Conservation (phyloP, 1,284 basidiomycete species). For the Phlebopus sp. region DNA sequence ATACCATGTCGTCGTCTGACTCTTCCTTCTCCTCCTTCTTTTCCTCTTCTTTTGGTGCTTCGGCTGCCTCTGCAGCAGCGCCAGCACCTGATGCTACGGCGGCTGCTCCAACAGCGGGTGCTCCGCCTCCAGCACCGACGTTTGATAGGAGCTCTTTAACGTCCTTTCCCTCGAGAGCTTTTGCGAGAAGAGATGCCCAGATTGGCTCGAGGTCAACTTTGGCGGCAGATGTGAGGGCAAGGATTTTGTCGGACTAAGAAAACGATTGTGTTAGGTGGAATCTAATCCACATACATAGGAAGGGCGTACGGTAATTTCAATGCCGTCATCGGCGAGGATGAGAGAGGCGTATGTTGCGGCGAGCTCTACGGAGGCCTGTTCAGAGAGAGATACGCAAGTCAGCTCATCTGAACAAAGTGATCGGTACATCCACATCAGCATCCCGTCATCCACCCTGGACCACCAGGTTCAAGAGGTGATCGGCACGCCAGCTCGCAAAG, state of each 20-base stretch:
- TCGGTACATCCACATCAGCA: slow-evolving; percentile 14
- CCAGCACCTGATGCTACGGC: slow-evolving; percentile 55
- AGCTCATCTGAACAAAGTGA: slow-evolving; percentile 6
- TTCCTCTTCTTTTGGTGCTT: slow-evolving; percentile 66
- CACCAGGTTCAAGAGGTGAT: not conserved
- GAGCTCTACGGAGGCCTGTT: slow-evolving; percentile 65
- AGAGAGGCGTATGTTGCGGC: slow-evolving; percentile 90
- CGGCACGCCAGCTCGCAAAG: not conserved
- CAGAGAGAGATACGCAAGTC: slow-evolving; percentile 6
- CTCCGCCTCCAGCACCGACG: slow-evolving; percentile 83
- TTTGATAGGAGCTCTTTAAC: slow-evolving; percentile 93
- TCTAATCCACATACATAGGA: not conserved
- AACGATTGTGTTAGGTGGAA: not conserved
- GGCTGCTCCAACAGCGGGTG: slow-evolving; percentile 65
- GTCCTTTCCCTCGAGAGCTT: slow-evolving; percentile 97
- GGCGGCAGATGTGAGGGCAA: slow-evolving; percentile 80
- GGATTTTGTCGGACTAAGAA: slow-evolving; percentile 85
- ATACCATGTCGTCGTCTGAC: slow-evolving; percentile 90
- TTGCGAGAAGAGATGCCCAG: slow-evolving; percentile 96
- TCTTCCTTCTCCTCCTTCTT: slow-evolving; percentile 89
- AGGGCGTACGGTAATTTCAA: slow-evolving; percentile 93
- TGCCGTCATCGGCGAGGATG: slow-evolving; percentile 94
- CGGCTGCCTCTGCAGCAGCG: slow-evolving; percentile 59
- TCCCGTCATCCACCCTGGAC: slow-evolving; percentile 18
- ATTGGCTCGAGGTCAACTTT: slow-evolving; percentile 90